Evolutionary conservation across 768 basidiomycete genomes (phyloP).

Genomic region (Leccinum boreale): DNA sequence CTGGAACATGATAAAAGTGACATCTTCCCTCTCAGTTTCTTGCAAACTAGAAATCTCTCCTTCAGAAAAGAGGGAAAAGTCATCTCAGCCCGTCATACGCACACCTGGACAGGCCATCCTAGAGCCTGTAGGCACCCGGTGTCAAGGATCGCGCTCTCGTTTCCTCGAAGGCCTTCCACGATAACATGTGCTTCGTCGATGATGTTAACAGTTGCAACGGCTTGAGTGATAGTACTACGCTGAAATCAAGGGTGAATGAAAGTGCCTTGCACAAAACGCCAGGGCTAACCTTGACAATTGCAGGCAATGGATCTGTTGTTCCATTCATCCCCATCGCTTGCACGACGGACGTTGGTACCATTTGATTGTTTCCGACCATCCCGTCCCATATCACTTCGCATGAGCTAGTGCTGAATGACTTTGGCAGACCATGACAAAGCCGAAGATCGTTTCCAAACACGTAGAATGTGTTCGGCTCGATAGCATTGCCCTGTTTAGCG

Average conservation of each 20-base stretch:
- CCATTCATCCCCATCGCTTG: neutral
- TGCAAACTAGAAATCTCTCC: conserved; percentile 44
- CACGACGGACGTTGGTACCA: neutral
- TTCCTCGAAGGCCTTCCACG: conserved; percentile 34
- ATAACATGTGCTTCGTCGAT: conserved; percentile 22
- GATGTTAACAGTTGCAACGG: conserved; percentile 26
- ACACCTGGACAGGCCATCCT: conserved; percentile 71
- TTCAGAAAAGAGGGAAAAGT: neutral
- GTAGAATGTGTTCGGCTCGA: conserved; percentile 40
- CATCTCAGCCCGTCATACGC: conserved; percentile 27
- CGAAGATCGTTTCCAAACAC: conserved; percentile 50
- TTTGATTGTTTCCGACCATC: conserved; percentile 13
- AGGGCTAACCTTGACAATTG: conserved; percentile 2
- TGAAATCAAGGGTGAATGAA: conserved; percentile 2
- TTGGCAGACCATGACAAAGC: conserved; percentile 55
- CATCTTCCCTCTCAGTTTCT: conserved; percentile 74
- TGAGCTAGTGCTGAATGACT: conserved; percentile 23
- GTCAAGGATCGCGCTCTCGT: conserved; percentile 38
- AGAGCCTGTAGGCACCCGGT: conserved; percentile 55
- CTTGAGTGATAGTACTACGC: neutral
- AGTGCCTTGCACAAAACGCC: neutral
- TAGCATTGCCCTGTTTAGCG: conserved; percentile 46
- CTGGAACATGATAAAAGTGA: conserved; percentile 75
- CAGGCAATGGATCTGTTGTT: neutral
- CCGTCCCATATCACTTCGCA: conserved; percentile 61